Evolutionary conservation across 2,329 filamentous ascomycete species (phyloP), one percentile per base, ranked within the genome.

Genomic region (Myrmaecium sp.): DNA sequence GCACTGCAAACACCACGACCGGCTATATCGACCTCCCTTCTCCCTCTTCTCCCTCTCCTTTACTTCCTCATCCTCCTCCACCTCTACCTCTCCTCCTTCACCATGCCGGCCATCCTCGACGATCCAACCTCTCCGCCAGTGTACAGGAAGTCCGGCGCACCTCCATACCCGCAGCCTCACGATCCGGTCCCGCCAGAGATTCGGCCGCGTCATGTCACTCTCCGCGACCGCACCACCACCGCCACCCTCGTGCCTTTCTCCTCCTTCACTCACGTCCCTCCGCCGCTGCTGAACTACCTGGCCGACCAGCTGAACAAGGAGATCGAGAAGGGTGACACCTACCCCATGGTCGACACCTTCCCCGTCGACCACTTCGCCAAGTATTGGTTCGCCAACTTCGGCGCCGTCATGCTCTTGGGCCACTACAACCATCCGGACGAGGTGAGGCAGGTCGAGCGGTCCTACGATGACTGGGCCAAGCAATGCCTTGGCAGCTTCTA

Each of bases 311-410:
- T 92, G 41, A 86, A 84, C 49, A 76, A 79, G 52, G 83, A 92
- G 52, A 89, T 93, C 43, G 80, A 89, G 44, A 79, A 81, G 51
- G 83, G 83, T 30, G 82, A 92, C 49, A 91, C 83, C 1, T 92
- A 92, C 50, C 81, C 83, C 13, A 86, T 91, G 77, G 69, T 75
- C 40, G 74, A 84, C 27, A 61, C 72, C 11, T 69, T 92, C 52
- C 60, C 74, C 4, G 57, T 75, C n/a, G 70, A 78, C 12, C 68
- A 65, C 35, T 93, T 92, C 45, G 74, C 73, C 6, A 60, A 67
- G 28, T 89, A 91, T 55, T 93, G 83, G 83, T 86, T 93, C 49
- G 77, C 81, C 43, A 82, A 83, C 51, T 92, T 92, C 44, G 81
- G 70, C 24, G 81, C 79, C 25, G 71, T 92, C 47, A 89, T 92